A percentile compares a stretch with the other conserved stretches of the same genome.
Evolutionary conservation across 192 early-diverging fungal species (phyloP).

Genomic region (Backusella australiensis): DNA sequence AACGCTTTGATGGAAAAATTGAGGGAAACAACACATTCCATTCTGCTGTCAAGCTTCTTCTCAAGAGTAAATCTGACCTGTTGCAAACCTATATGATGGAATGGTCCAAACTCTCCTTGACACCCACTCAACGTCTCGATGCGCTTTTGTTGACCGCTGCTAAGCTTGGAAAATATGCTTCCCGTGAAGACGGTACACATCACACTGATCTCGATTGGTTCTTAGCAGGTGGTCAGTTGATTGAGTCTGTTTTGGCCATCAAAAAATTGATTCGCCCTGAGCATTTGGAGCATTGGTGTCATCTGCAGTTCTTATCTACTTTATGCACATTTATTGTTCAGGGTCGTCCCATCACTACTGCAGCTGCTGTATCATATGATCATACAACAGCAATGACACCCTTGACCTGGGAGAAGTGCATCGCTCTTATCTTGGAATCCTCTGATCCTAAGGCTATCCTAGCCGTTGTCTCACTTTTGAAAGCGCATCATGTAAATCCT

Average conservation of each 20-base stretch:
- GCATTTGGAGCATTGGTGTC: background rate
- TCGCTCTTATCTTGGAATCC: conserved; percentile 4
- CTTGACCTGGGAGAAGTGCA: conserved; percentile 9
- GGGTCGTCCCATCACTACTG: conserved; percentile 12
- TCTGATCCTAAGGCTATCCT: conserved; percentile 14
- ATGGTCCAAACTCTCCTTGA: background rate
- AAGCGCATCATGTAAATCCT: conserved; percentile 1
- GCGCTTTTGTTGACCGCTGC: background rate
- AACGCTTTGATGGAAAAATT: conserved; percentile 21
- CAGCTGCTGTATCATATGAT: background rate
- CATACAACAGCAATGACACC: background rate
- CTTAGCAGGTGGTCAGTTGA: conserved; percentile 16
- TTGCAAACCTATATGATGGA: conserved; percentile 15
- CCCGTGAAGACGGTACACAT: background rate
- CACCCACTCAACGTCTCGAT: background rate
- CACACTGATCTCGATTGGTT: conserved; percentile 18
- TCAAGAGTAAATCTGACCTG: conserved; percentile 20
- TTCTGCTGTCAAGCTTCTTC: conserved; percentile 11
- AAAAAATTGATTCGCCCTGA: background rate
- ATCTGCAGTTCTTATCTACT: conserved; percentile 12
- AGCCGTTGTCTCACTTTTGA: conserved; percentile 1
- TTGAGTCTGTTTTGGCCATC: conserved; percentile 18
- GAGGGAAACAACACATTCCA: conserved; percentile 21
- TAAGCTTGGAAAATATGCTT: background rate
- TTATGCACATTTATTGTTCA: conserved; percentile 22